A percentile compares a stretch with the other conserved stretches of the same genome.
These are phyloP conservation scores for Camelina sativa DNA, from an alignment of 345 rosid genomes.

Conservation along the genomic window DNA sequence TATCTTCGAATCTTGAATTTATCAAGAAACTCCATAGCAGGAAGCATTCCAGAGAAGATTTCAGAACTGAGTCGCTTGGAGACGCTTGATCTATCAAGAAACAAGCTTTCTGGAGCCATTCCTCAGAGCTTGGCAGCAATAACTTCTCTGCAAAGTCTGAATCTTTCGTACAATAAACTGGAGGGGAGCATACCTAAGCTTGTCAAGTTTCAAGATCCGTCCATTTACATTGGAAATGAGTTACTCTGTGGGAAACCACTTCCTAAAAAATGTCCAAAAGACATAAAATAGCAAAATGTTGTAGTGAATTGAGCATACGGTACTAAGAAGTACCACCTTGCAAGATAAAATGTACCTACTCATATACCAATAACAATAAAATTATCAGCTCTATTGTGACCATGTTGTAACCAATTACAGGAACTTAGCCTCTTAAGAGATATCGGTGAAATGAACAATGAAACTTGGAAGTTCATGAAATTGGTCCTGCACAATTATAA, in stretches of 20 bases:
- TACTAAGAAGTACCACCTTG: conserved; percentile 11
- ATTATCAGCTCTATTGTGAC: background rate
- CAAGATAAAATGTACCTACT: conserved; percentile 17
- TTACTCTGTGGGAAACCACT: conserved; percentile 58
- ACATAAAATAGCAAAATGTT: conserved; percentile 21
- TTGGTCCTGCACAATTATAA: background rate
- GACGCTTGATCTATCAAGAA: conserved; percentile 52
- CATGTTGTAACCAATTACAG: background rate
- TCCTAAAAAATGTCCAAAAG: conserved; percentile 46
- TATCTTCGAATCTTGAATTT: conserved; percentile 46
- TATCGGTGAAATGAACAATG: background rate
- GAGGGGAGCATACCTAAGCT: conserved; percentile 54
- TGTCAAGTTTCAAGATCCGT: conserved; percentile 48
- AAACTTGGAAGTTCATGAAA: background rate
- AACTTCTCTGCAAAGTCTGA: conserved; percentile 44
- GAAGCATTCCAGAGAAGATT: conserved; percentile 42
- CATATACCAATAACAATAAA: conserved; percentile 10
- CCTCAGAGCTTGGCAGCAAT: conserved; percentile 51
- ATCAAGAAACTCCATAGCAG: conserved; percentile 43
- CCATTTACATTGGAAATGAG: conserved; percentile 52
- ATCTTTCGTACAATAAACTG: conserved; percentile 58
- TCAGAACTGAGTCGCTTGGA: conserved; percentile 42
- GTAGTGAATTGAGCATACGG: conserved; percentile 13
- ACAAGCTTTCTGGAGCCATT: conserved; percentile 54
- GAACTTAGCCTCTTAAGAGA: conserved; percentile 12